These are phyloP conservation scores for Populus davidiana DNA, from an alignment of 345 rosid species.

Conservation along the genomic window DNA sequence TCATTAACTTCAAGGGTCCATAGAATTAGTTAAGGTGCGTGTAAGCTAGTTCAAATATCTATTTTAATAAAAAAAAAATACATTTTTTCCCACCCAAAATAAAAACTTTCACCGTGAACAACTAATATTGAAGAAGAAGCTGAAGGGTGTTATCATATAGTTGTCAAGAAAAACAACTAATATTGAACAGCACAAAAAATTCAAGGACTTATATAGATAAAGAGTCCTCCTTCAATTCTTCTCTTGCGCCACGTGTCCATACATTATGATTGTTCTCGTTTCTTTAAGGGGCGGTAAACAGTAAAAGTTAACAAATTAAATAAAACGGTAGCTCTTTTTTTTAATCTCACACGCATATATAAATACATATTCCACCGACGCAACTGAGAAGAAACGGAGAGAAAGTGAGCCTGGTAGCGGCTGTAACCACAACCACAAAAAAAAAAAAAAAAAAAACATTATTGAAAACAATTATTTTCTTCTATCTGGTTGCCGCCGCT, in stretches of 20 bases:
- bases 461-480: background rate
- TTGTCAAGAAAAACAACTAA: background rate
- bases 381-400: background rate
- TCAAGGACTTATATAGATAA: background rate
- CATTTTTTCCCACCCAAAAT: no score
- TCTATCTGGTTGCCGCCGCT: background rate
- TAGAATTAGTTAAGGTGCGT: no score
- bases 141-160: background rate
- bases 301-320: background rate
- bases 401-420: constrained; percentile 9
- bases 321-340: background rate
- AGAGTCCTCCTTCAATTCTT: background rate
- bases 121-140: no score
- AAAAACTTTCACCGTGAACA: no score
- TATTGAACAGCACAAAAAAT: background rate
- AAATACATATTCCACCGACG: constrained; percentile 19
- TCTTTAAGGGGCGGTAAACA: background rate
- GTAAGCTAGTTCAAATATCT: rapidly evolving
- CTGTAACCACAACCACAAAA: constrained; percentile 1
- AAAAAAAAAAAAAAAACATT: background rate
- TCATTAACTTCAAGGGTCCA: no score
- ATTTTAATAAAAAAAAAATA: no score
- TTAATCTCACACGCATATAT: background rate
- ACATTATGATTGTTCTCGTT: background rate
- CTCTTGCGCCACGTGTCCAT: background rate